Conservation (phyloP, 306 rosid genomes). For the Prunus dulcis region DNA sequence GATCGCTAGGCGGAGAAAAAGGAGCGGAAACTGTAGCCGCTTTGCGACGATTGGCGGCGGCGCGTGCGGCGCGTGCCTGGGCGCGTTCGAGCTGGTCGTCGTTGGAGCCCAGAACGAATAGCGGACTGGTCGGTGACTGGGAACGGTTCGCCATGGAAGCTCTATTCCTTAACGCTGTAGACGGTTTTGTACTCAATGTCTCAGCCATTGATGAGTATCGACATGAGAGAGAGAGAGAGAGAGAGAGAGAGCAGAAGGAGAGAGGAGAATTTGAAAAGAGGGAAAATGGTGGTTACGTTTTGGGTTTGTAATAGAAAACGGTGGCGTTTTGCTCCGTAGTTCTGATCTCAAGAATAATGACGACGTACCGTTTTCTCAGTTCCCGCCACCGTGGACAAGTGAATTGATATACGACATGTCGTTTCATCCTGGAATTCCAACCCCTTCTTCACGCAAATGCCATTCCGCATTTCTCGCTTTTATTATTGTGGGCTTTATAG, state of each 20-base stretch:
- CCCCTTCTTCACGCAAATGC: not conserved
- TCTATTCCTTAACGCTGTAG: constrained; percentile 27
- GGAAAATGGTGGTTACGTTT: not conserved
- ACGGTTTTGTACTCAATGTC: constrained; percentile 52
- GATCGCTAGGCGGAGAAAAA: constrained; percentile 14
- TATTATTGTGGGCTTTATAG: not conserved
- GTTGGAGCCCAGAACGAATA: constrained; percentile 61
- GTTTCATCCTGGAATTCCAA: not conserved
- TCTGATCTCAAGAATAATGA: not conserved
- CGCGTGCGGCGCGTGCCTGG: constrained; percentile 87
- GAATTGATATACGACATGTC: not conserved
- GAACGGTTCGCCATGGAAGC: constrained; percentile 50
- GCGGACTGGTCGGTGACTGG: constrained; percentile 74
- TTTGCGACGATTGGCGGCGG: constrained; percentile 60
- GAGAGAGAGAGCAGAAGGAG: not conserved
- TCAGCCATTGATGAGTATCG: constrained; percentile 40
- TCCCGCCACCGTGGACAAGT: not conserved
- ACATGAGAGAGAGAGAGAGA: not conserved
- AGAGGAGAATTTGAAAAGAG: not conserved
- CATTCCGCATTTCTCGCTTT: not conserved
- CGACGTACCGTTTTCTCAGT: not conserved
- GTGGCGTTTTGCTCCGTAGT: not conserved
- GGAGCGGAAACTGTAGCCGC: not conserved
- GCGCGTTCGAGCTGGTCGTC: constrained; percentile 85
- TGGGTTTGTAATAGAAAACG: not conserved